These are phyloP conservation scores for Paecilomyces sp. DNA, from an alignment of 2,329 filamentous ascomycete species.

Conservation along the genomic window DNA sequence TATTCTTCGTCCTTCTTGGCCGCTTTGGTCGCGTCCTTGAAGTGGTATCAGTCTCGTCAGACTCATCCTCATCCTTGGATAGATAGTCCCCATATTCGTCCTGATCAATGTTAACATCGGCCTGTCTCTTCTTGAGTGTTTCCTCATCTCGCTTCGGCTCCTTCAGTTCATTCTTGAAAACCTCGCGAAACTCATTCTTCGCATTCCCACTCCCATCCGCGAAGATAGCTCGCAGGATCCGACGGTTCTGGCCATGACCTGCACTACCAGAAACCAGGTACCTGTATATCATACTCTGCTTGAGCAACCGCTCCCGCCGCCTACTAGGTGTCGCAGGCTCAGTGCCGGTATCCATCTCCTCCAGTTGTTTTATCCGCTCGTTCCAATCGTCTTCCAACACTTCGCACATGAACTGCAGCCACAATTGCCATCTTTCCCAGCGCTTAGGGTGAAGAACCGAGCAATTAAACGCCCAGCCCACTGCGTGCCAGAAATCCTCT, in stretches of 20 bases:
- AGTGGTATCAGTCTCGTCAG: constrained; percentile 18
- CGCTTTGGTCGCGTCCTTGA: constrained; percentile 21
- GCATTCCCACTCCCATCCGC: constrained; percentile 33
- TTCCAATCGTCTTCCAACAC: constrained; percentile 39
- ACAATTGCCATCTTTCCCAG: constrained; percentile 75
- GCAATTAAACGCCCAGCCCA: constrained; percentile 93
- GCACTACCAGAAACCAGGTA: constrained; percentile 29
- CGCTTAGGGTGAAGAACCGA: constrained; percentile 63
- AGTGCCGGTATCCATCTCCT: constrained; percentile 3
- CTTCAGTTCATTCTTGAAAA: constrained; percentile 40
- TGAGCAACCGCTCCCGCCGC: constrained; percentile 12
- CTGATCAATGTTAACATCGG: constrained; percentile 38
- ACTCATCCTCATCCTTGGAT: constrained; percentile 28
- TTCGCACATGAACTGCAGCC: constrained; percentile 64
- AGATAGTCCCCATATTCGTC: constrained; percentile 41
- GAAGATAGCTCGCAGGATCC: constrained; percentile 41
- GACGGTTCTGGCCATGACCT: constrained; percentile 28
- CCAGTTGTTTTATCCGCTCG: constrained; percentile 17
- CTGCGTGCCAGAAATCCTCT: constrained; percentile 79
- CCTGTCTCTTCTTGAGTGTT: constrained; percentile 31
- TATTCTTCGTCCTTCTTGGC: constrained; percentile 13
- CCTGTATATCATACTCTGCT: constrained; percentile 35
- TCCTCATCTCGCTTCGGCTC: constrained; percentile 18
- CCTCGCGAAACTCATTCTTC: constrained; percentile 35
- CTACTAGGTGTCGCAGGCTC: constrained; percentile 1